These are phyloP conservation scores for Puccinia novopanici DNA, from an alignment of 1,284 basidiomycete genomes.

Conservation along the genomic window DNA sequence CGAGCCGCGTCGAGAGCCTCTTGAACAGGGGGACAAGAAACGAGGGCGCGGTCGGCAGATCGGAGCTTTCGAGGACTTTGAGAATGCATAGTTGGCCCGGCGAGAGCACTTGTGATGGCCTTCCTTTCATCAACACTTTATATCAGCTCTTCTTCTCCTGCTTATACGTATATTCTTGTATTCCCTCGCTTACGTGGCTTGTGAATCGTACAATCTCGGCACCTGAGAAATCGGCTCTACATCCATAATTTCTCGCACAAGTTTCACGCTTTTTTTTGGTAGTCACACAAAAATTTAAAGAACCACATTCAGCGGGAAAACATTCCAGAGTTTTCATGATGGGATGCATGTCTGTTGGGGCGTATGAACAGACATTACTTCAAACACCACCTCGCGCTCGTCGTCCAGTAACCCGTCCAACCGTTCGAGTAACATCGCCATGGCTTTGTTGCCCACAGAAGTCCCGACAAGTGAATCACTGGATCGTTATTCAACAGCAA, in stretches of 20 bases:
- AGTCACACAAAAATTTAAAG: not conserved
- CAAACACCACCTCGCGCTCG: slow-evolving; percentile 16
- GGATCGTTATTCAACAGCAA: too few species aligned
- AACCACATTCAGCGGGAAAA: too few species aligned
- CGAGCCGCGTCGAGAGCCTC: not conserved
- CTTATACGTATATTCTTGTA: not conserved
- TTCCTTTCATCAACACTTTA: not conserved
- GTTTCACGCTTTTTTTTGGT: slow-evolving; percentile 2
- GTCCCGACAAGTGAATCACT: not conserved
- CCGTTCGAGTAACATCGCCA: slow-evolving; percentile 20
- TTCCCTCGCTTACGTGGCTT: slow-evolving; percentile 4
- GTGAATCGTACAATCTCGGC: slow-evolving; percentile 1
- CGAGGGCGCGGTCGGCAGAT: not conserved
- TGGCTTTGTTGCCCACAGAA: not conserved
- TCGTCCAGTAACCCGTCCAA: slow-evolving; percentile 24
- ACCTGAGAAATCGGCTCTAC: not conserved
- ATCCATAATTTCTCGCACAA: slow-evolving; percentile 12
- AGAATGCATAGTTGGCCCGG: slow-evolving; percentile 13
- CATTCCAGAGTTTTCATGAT: too few species aligned
- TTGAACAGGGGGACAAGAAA: not conserved
- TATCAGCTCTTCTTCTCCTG: not conserved
- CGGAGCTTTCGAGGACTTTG: not conserved
- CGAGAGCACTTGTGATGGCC: slow-evolving; percentile 22
- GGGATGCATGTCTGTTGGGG: not conserved
- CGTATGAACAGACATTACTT: slow-evolving; percentile 7